These are phyloP conservation scores for Delitschia confertaspora DNA, from an alignment of 495 filamentous ascomycete species.

Conservation along the genomic window DNA sequence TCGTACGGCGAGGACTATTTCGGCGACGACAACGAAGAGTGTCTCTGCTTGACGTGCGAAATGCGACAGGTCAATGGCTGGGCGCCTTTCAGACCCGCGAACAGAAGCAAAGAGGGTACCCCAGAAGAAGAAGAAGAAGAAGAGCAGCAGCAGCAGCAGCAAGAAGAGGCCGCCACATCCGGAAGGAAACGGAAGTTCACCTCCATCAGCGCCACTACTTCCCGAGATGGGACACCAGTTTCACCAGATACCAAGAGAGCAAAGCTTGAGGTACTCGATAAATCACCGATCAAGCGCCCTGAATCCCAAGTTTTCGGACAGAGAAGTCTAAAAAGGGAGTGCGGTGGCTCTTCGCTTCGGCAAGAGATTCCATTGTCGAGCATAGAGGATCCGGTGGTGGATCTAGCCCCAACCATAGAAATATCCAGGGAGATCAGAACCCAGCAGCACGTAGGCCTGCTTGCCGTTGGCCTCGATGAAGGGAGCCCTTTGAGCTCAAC, in stretches of 20 bases:
- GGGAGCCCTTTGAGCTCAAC: slow-evolving; percentile 5
- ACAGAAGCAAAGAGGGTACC: slow-evolving; percentile 20
- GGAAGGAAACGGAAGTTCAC: slow-evolving; percentile 28
- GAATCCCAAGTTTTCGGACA: not conserved
- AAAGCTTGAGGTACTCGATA: not conserved
- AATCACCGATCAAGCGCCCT: slow-evolving; percentile 5
- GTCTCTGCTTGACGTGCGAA: slow-evolving; percentile 85
- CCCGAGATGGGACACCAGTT: not conserved
- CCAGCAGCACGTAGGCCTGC: slow-evolving; percentile 20
- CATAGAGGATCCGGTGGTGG: slow-evolving; percentile 20
- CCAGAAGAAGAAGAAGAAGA: slow-evolving; percentile 15
- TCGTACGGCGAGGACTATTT: slow-evolving; percentile 95
- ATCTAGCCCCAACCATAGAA: slow-evolving; percentile 9
- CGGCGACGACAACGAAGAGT: slow-evolving; percentile 89
- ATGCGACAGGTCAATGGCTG: slow-evolving; percentile 69
- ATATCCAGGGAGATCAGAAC: slow-evolving; percentile 9
- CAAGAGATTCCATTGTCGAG: slow-evolving; percentile 23
- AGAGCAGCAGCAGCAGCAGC: not conserved
- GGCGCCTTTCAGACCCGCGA: slow-evolving; percentile 37
- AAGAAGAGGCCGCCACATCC: slow-evolving; percentile 19
- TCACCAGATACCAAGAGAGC: slow-evolving; percentile 5
- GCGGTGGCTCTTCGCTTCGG: slow-evolving; percentile 15
- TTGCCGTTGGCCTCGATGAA: slow-evolving; percentile 18
- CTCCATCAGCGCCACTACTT: not conserved
- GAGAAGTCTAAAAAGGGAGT: slow-evolving; percentile 14